phyloP scores from a whole-genome alignment of 352 stramenopile genomes.

The Phytophthora meadii region DNA sequence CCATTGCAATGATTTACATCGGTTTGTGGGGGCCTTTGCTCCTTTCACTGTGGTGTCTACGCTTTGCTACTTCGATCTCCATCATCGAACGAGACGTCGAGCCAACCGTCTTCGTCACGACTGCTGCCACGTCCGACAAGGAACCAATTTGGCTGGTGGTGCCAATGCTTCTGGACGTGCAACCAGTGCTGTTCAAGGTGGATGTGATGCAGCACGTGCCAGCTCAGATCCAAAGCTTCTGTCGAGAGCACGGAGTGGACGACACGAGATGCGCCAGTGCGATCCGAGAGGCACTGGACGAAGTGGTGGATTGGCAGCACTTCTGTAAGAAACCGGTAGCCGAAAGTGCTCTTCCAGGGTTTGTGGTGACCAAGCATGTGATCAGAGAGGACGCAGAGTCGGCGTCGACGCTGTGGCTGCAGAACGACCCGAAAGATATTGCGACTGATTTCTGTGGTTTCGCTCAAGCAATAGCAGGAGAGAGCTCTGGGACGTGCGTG shows the following conservation, averaged over 20 bases:
- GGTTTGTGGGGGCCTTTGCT: constrained; percentile 4
- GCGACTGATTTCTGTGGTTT: constrained; percentile 56
- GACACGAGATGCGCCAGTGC: constrained; percentile 24
- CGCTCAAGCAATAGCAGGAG: not conserved
- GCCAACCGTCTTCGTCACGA: constrained; percentile 5
- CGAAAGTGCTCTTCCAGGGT: constrained; percentile 28
- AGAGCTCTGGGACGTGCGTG: constrained; percentile 14
- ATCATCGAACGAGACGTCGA: constrained; percentile 17
- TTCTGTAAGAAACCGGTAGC: constrained; percentile 28
- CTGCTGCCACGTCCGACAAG: constrained; percentile 11
- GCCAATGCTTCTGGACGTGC: constrained; percentile 59
- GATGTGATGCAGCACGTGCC: constrained; percentile 31
- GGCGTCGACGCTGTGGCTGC: constrained; percentile 34
- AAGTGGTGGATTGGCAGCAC: constrained; percentile 38
- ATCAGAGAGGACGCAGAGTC: constrained; percentile 12
- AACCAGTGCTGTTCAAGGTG: constrained; percentile 50
- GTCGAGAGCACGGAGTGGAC: constrained; percentile 41
- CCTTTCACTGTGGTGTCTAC: constrained; percentile 19
- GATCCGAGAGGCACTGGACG: constrained; percentile 32
- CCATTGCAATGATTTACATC: constrained; percentile 9
- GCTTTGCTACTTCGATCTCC: constrained; percentile 1
- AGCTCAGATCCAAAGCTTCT: constrained; percentile 52
- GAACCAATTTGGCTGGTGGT: constrained; percentile 39
- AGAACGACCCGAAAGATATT: constrained; percentile 48
- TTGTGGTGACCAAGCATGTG: constrained; percentile 50